Base-by-base conservation (phyloP, 139 green algal genomes). In the Ostreobium quekettii region DNA sequence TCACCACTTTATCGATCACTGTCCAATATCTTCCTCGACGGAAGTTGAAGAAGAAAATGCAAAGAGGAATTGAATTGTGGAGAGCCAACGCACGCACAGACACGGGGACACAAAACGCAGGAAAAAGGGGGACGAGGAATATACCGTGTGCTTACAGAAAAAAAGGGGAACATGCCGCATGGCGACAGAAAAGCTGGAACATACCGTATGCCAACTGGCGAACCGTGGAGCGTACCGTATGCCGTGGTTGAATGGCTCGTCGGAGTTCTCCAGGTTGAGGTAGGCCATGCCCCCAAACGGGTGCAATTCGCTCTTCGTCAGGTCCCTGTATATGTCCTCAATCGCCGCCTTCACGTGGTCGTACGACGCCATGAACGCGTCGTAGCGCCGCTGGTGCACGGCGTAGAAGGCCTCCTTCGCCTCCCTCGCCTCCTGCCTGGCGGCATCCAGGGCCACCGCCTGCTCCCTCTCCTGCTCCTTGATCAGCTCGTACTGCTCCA, bases 311-410 rank as follows among this genome's bases (percentile, higher is more conserved):
- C 72, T 83, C 62, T 76, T 76, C 22, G 92, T 98, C 48, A 88
- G 66, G 42, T 80, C 83, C 81, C 96, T 96, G 87, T 97, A 99
- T 66, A 98, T 95, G 47, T 69, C 56, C 70, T 97, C 85, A 58
- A 99, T 98, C 47, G 36, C 56, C 24, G 53, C 59, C 5, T 47
- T 6, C 6, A 60, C 24, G 38, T 61, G 37, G 31, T 64, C 33
- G 26, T 35, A 60, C 35, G 64, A 26, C 62, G 73, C 73, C 29
- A 74, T 88, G 82, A 99, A 97, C 8, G 78, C 70, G 47, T 89
- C 74, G 63, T 85, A 80, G 36, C 92, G 89, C 58, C 63, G 29
- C 35, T 80, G 36, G 22, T 80, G 76, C 31, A 97, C 76, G 24
- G 58, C 60, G 30, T 89, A 75, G 74, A 97, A 99, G 15, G 74